These are phyloP conservation scores for Zasmidium angulare DNA, from an alignment of 2,329 filamentous ascomycete species.

Conservation along the genomic window DNA sequence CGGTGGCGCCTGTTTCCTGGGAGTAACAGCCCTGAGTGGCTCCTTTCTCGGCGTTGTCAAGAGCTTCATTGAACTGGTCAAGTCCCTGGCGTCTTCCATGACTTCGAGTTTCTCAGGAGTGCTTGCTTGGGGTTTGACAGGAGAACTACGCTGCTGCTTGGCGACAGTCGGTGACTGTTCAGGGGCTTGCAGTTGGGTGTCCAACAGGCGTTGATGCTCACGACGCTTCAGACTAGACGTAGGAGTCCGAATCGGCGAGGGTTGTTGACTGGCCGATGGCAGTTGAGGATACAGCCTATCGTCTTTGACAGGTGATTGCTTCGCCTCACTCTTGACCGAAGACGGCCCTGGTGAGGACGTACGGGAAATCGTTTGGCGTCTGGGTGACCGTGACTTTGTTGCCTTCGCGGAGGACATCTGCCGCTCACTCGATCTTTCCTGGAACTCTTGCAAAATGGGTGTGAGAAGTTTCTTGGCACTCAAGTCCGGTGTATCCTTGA, in stretches of 20 bases:
- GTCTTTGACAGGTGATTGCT: slow-evolving; percentile 15
- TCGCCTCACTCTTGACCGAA: background rate
- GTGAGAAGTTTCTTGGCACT: slow-evolving; percentile 36
- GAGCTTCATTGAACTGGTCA: slow-evolving; percentile 48
- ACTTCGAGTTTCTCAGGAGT: slow-evolving; percentile 21
- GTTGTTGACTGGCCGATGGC: slow-evolving; percentile 9
- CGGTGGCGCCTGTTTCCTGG: slow-evolving; percentile 37
- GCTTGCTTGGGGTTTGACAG: slow-evolving; percentile 8
- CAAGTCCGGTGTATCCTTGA: slow-evolving; percentile 53
- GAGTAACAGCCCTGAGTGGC: slow-evolving; percentile 40
- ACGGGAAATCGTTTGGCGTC: background rate
- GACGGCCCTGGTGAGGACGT: background rate
- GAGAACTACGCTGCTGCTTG: slow-evolving; percentile 30
- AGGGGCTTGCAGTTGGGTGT: slow-evolving; percentile 20
- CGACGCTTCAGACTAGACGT: slow-evolving; percentile 20
- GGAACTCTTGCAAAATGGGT: slow-evolving; percentile 35
- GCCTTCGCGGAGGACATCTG: slow-evolving; percentile 17
- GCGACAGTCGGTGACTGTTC: slow-evolving; percentile 29
- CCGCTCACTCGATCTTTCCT: slow-evolving; percentile 28
- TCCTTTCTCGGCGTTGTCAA: slow-evolving; percentile 52
- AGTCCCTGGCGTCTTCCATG: slow-evolving; percentile 19
- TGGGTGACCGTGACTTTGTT: slow-evolving; percentile 11
- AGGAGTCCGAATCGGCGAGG: slow-evolving; percentile 17
- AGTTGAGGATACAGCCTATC: slow-evolving; percentile 24
- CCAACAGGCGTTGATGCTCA: slow-evolving; percentile 7